Evolutionary conservation across 106 monocot genomes (phyloP).

Genomic region (Hemerocallis citrina): DNA sequence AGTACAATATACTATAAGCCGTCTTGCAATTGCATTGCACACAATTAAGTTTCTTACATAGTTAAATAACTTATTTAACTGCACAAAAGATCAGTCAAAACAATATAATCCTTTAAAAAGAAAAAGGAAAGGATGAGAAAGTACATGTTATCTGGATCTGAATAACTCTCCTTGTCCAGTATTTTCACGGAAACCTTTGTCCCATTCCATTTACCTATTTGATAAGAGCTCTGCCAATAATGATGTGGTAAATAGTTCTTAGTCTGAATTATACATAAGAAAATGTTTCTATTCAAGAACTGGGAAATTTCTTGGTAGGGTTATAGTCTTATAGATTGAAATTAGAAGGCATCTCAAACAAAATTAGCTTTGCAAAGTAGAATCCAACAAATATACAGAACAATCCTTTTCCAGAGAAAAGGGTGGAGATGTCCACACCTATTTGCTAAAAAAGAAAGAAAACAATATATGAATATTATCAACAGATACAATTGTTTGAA

Average conservation of each 20-base stretch:
- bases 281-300: neutral
- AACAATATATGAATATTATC: too few relatives aligned
- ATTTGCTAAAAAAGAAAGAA: too few relatives aligned
- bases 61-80: too few relatives aligned
- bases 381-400: neutral
- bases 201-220: slow-evolving; percentile 93
- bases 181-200: slow-evolving; percentile 88
- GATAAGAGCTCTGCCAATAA: slow-evolving; percentile 28
- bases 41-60: too few relatives aligned
- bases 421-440: too few relatives aligned
- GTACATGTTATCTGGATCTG: slow-evolving; percentile 88
- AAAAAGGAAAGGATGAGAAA: too few relatives aligned
- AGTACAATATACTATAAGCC: too few relatives aligned
- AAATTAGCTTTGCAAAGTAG: neutral
- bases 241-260: neutral
- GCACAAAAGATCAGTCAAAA: too few relatives aligned
- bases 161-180: slow-evolving; percentile 68
- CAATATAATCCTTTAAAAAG: neutral
- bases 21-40: too few relatives aligned
- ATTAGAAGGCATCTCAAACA: neutral
- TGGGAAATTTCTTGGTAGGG: too few relatives aligned
- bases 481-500: too few relatives aligned
- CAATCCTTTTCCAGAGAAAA: too few relatives aligned
- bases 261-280: neutral
- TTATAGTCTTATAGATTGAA: neutral